Conservation (phyloP, 805 yeast species). For the Wickerhamomyces chaumierensis region DNA sequence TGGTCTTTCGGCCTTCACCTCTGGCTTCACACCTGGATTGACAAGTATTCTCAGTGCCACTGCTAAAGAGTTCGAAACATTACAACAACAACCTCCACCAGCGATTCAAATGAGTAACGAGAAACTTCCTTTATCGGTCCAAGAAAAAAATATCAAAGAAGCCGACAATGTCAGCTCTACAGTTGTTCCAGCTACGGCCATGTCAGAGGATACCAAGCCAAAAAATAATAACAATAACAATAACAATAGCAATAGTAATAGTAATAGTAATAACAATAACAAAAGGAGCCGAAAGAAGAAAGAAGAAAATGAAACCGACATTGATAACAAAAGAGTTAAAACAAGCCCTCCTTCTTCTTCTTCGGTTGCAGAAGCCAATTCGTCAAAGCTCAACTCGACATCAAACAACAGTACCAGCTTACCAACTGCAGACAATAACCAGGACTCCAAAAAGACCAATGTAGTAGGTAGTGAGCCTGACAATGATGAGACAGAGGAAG, state of each 20-base stretch:
- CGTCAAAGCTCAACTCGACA: no score
- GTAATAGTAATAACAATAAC: conserved; percentile 2
- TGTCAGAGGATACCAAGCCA: not conserved
- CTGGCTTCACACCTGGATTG: conserved; percentile 26
- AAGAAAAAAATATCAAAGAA: not conserved
- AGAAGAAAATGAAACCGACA: not conserved
- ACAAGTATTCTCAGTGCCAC: conserved; percentile 15
- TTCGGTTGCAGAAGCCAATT: no score
- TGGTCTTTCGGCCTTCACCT: conserved; percentile 7
- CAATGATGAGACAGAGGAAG: conserved; percentile 44
- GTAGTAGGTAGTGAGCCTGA: not conserved
- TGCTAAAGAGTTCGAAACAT: conserved; percentile 7
- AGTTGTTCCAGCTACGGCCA: no score
- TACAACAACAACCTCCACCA: conserved; percentile 3
- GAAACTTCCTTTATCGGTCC: not conserved
- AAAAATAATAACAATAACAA: conserved; percentile 2
- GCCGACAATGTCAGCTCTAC: no score
- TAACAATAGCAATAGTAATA: conserved; percentile 2
- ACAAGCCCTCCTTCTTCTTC: no score
- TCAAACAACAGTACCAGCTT: no score
- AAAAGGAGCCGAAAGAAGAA: not conserved
- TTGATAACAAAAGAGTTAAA: not conserved
- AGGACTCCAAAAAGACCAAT: conserved; percentile 4
- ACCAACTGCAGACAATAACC: no score
- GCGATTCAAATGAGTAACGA: not conserved